A percentile compares a stretch with the other conserved stretches of the same genome.
phyloP scores from a whole-genome alignment of 164 flowering plant genomes.

The Berberis vulgaris region DNA sequence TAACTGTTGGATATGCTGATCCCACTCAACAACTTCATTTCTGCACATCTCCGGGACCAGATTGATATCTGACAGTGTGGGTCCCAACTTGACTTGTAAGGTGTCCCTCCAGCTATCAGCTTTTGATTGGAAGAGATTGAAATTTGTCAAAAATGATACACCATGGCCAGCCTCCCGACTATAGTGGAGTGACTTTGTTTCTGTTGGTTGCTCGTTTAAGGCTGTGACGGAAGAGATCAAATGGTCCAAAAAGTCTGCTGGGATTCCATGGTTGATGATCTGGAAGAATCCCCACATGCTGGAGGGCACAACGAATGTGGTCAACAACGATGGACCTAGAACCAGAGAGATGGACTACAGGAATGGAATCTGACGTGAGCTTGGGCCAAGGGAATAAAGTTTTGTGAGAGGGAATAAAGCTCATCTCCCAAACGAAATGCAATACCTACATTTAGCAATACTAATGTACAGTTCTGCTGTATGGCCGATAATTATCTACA shows the following conservation, averaged over 20 bases:
- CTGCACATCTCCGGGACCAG: slow-evolving; percentile 39
- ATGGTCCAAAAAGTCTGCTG: slow-evolving; percentile 7
- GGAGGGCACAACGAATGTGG: slow-evolving; percentile 14
- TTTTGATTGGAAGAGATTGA: slow-evolving; percentile 35
- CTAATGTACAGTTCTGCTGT: too few species aligned
- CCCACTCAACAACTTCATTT: slow-evolving; percentile 37
- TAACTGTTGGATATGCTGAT: slow-evolving; percentile 15
- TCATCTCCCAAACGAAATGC: too few species aligned
- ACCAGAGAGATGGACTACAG: slow-evolving; percentile 16
- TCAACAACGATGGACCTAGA: slow-evolving; percentile 7
- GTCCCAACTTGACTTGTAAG: slow-evolving; percentile 26
- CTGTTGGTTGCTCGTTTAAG: slow-evolving; percentile 16
- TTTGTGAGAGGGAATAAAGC: too few species aligned
- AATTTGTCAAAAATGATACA: slow-evolving; percentile 26
- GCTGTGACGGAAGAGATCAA: not conserved
- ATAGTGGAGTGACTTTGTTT: slow-evolving; percentile 26
- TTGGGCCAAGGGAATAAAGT: too few species aligned
- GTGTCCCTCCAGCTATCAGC: slow-evolving; percentile 64
- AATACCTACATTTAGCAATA: too few species aligned
- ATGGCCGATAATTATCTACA: too few species aligned
- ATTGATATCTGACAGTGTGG: slow-evolving; percentile 11
- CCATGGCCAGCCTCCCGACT: slow-evolving; percentile 18
- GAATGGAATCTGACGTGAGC: slow-evolving; percentile 4
- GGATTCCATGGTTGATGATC: slow-evolving; percentile 16
- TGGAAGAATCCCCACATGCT: slow-evolving; percentile 24